phyloP scores from a whole-genome alignment of 2,329 filamentous ascomycete genomes.

The Verticillium nubilum region DNA sequence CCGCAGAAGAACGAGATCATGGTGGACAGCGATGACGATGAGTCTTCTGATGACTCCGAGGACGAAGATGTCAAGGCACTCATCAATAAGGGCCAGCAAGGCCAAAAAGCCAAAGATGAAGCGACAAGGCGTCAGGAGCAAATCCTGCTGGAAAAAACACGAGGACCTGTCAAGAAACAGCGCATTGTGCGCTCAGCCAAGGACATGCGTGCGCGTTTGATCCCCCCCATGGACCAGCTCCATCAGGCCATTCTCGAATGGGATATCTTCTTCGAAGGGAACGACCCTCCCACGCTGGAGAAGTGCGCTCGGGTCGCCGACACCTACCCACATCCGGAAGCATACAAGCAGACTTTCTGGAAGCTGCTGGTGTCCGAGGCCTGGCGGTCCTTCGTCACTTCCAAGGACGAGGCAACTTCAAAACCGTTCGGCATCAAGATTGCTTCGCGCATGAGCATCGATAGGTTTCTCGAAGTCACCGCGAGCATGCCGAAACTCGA shows the following conservation, averaged over 20 bases:
- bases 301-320: conserved; percentile 71
- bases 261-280: conserved; percentile 89
- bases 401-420: conserved; percentile 77
- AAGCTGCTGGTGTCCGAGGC: conserved; percentile 88
- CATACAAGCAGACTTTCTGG: conserved; percentile 87
- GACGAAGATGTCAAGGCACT: conserved; percentile 37
- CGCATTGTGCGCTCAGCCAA: conserved; percentile 78
- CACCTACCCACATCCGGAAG: conserved; percentile 66
- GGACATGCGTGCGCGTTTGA: conserved; percentile 88
- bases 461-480: conserved; percentile 88
- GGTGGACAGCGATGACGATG: conserved; percentile 69
- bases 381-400: conserved; percentile 88
- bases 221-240: conserved; percentile 79
- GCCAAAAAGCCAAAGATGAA: conserved; percentile 42
- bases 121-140: conserved; percentile 38
- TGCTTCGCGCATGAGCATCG: conserved; percentile 80
- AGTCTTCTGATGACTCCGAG: conserved; percentile 55
- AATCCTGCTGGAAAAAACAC: conserved; percentile 49
- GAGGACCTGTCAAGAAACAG: conserved; percentile 76
- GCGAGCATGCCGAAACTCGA: conserved; percentile 69
- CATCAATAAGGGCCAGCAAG: conserved; percentile 39
- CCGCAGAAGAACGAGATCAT: conserved; percentile 79
- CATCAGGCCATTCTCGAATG: conserved; percentile 85
- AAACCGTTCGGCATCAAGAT: conserved; percentile 85
- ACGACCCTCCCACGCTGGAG: conserved; percentile 74